Evolutionary conservation across 2,329 filamentous ascomycete genomes (phyloP).

Genomic region (Bipolaris bicolor): DNA sequence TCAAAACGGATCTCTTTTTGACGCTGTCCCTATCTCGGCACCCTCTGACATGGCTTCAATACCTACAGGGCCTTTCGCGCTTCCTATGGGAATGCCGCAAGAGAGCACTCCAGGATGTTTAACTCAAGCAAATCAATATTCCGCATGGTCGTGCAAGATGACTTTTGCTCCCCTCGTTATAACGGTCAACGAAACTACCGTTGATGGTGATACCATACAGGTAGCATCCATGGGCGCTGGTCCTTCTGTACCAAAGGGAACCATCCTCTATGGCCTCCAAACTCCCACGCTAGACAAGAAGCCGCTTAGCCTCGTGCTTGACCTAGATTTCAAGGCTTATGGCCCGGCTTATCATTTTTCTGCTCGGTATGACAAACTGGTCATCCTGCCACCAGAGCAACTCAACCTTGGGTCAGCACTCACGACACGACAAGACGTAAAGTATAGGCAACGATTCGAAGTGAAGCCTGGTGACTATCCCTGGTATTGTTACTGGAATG

Average conservation of each 20-base stretch:
- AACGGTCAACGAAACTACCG: slow-evolving; percentile 31
- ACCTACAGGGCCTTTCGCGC: slow-evolving; percentile 57
- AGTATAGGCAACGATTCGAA: slow-evolving; percentile 50
- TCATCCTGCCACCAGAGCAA: slow-evolving; percentile 57
- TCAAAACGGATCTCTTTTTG: slow-evolving; percentile 55
- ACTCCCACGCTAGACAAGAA: slow-evolving; percentile 59
- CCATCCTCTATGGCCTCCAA: slow-evolving; percentile 67
- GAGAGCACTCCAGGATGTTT: slow-evolving; percentile 59
- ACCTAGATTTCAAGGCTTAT: slow-evolving; percentile 61
- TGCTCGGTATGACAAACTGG: slow-evolving; percentile 67
- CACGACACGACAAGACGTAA: slow-evolving; percentile 30
- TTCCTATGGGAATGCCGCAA: slow-evolving; percentile 56
- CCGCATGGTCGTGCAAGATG: slow-evolving; percentile 60
- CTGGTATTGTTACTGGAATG: slow-evolving; percentile 75
- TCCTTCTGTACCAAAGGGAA: slow-evolving; percentile 45
- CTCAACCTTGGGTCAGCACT: slow-evolving; percentile 37
- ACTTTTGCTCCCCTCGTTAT: slow-evolving; percentile 44
- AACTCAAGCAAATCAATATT: slow-evolving; percentile 51
- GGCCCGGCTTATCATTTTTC: slow-evolving; percentile 71
- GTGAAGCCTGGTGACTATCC: slow-evolving; percentile 64
- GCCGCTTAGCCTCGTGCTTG: slow-evolving; percentile 61
- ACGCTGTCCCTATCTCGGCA: slow-evolving; percentile 58
- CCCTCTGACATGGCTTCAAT: slow-evolving; percentile 54
- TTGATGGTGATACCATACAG: slow-evolving; percentile 16
- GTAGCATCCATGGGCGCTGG: slow-evolving; percentile 32